Conservation (phyloP, 2,329 filamentous ascomycete genomes). For the Dactylellina leptospora region DNA sequence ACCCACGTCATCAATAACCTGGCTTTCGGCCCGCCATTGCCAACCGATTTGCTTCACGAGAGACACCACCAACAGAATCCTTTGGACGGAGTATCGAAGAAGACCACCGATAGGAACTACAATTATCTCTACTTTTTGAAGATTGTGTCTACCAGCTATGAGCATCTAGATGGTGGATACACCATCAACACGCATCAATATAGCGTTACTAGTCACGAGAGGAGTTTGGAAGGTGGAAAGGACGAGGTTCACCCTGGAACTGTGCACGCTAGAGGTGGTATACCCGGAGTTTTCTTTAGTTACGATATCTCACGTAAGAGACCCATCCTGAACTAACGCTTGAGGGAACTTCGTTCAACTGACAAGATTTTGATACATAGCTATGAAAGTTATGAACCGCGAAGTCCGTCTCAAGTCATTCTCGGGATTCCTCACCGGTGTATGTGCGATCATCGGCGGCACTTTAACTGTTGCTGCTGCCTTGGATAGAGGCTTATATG, state of each 20-base stretch:
- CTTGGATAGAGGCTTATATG: slow-evolving; percentile 88
- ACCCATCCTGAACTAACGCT: neutral
- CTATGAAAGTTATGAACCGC: slow-evolving; percentile 99
- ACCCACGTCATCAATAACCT: slow-evolving; percentile 87
- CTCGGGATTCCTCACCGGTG: slow-evolving; percentile 87
- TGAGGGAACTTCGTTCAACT: neutral
- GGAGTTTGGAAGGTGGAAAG: slow-evolving; percentile 82
- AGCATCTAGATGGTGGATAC: slow-evolving; percentile 83
- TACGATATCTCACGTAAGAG: slow-evolving; percentile 66
- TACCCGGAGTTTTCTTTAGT: slow-evolving; percentile 97
- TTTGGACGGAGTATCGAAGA: slow-evolving; percentile 80
- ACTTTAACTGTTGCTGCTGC: slow-evolving; percentile 95
- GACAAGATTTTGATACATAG: slow-evolving; percentile 61
- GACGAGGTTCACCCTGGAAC: slow-evolving; percentile 93
- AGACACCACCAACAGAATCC: slow-evolving; percentile 78
- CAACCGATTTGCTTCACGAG: slow-evolving; percentile 61
- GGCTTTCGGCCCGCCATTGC: slow-evolving; percentile 90
- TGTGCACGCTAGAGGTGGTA: slow-evolving; percentile 86
- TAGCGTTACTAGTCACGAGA: slow-evolving; percentile 94
- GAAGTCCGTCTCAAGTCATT: slow-evolving; percentile 90
- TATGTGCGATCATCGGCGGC: slow-evolving; percentile 93
- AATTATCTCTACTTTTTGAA: slow-evolving; percentile 99
- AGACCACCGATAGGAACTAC: slow-evolving; percentile 80
- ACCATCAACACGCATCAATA: slow-evolving; percentile 96
- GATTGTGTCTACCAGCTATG: slow-evolving; percentile 93